These are phyloP conservation scores for Medicago truncatula DNA, from an alignment of 306 rosid species.

Conservation along the genomic window MtrunA17r5.0-ANR NC_053046.1:8654501-8655000, in stretches of 20 bases:
- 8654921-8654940: slow-evolving; percentile 30
- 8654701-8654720: slow-evolving; percentile 33
- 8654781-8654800: slow-evolving; percentile 45
- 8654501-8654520: slow-evolving; percentile 54
- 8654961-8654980: slow-evolving; percentile 27
- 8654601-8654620: slow-evolving; percentile 33
- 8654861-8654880: slow-evolving; percentile 65
- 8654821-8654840: slow-evolving; percentile 53
- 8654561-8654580: slow-evolving; percentile 39
- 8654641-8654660: slow-evolving; percentile 45
- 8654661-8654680: slow-evolving; percentile 40
- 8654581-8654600: slow-evolving; percentile 38
- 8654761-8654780: slow-evolving; percentile 54
- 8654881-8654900: slow-evolving; percentile 3
- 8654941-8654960: slow-evolving; percentile 40
- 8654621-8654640: slow-evolving; percentile 38
- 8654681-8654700: slow-evolving; percentile 41
- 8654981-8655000: not conserved
- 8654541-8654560: slow-evolving; percentile 46
- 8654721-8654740: slow-evolving; percentile 35
- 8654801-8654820: slow-evolving; percentile 54
- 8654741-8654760: slow-evolving; percentile 47
- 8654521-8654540: slow-evolving; percentile 40
- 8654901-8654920: not conserved
- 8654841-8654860: slow-evolving; percentile 58